Base-by-base conservation (phyloP, 2,329 filamentous ascomycete species). In the Sporothrix variecibatus region DNA sequence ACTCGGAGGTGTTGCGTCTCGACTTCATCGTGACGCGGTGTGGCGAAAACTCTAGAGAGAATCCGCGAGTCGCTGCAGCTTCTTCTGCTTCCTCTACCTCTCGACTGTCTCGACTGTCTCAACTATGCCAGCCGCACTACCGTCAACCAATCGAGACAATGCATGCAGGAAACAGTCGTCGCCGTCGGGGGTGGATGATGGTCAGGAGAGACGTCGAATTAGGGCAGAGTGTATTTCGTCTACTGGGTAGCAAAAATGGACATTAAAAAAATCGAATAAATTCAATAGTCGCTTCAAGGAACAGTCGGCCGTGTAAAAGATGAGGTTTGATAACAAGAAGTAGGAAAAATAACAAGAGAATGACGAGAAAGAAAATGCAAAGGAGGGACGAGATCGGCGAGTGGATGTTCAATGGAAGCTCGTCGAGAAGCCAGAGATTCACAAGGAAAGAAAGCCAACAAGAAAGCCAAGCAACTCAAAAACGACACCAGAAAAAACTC, bases 1-100 rank as follows among this genome's bases (percentile, higher is more conserved):
- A 73, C 43, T 73, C 72, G 23, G 72, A 34, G 17, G 67, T 73
- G 58, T 58, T 73, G 23, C 72, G 67, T 38, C 72, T 49, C 7
- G 67, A 31, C 31, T 71, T 73, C 72, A 71, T 73, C n/a, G 23
- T 46, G 69, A n/a, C 23, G 60, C 11, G 20, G 31, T 38, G 11
- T 23, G 34, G 17, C 38, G 46, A 23, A 0, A 28, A 28, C 12
- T 23, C 9, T 4, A 26, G 9, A 40, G 49, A 15, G n/a, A 20
- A 43, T 53, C 1, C 9, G 26, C 28, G 7, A 23, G 62, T 43
- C 23, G 31, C 20, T 23, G 68, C 23, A 15, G 51, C 56, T 60
- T 28, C n/a, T 31, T 43, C 51, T 40, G 49, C n/a, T 26, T 38
- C n/a, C 46, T 43, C 31, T 34, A 26, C 26, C 26, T 68, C 65